Percentiles rank a stretch among this genome's conserved stretches.
phyloP scores from a whole-genome alignment of 306 rosid species.

The Prunus padus region DNA sequence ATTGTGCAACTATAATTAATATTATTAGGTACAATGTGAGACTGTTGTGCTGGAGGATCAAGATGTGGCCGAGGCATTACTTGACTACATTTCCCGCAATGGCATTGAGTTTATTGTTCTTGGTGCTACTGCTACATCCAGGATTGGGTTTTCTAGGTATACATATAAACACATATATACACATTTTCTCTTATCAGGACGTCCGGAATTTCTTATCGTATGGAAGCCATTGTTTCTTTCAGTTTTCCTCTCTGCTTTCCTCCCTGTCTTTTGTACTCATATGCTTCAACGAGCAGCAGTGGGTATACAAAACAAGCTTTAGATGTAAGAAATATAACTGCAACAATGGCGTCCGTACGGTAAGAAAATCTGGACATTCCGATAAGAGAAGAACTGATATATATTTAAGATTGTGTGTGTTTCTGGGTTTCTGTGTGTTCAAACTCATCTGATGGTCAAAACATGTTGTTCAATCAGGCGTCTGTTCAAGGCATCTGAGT shows the following conservation, averaged over 20 bases:
- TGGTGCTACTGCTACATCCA: slow-evolving; percentile 39
- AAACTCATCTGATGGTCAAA: neutral
- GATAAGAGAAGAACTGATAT: too few species aligned
- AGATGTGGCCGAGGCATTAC: slow-evolving; percentile 35
- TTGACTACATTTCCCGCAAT: slow-evolving; percentile 22
- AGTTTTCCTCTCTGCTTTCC: too few species aligned
- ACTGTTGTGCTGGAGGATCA: slow-evolving; percentile 28
- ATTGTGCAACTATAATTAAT: neutral
- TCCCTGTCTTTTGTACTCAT: too few species aligned
- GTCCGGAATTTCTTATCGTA: too few species aligned
- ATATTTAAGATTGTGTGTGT: neutral
- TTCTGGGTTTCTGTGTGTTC: neutral
- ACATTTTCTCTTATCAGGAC: too few species aligned
- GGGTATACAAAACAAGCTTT: too few species aligned
- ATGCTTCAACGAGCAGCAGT: too few species aligned
- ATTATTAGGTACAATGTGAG: slow-evolving; percentile 37
- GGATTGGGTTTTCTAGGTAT: slow-evolving; percentile 30
- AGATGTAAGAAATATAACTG: too few species aligned
- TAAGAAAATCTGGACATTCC: too few species aligned
- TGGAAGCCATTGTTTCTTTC: too few species aligned
- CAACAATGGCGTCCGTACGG: too few species aligned
- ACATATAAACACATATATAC: neutral
- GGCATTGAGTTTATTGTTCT: slow-evolving; percentile 28
- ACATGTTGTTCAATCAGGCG: slow-evolving; percentile 18
- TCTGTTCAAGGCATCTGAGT: slow-evolving; percentile 32